Evolutionary conservation across 768 basidiomycete genomes (phyloP), one percentile per base, ranked within the genome.

Genomic region (Trametes punicea): DNA sequence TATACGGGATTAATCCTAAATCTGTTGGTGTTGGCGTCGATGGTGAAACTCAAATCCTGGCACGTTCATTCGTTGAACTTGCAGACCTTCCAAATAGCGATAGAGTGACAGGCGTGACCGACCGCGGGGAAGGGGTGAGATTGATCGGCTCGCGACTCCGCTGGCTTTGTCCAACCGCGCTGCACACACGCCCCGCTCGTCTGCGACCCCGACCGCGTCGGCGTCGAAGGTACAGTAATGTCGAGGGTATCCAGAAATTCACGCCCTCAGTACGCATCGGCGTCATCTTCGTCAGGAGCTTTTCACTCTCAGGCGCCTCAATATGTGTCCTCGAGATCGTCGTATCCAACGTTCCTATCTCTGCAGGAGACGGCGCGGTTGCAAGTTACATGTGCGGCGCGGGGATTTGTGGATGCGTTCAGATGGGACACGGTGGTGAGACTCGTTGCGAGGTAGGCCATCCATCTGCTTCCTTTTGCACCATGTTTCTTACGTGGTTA

Each of bases 281-380:
- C 47, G 1, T n/a, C n/a, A n/a, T 11, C 58, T 0, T 38, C 53
- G 20, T 49, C 58, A n/a, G 53, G 36, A 6, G 9, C 23, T 2
- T 48, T 40, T 15, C 55, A 55, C 49, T 31, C 44, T 2, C 53
- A 45, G 34, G 30, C 58, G 4, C 47, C 58, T 4, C 48, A 51
- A 21, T 60, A 60, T 39, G 25, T 27, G 45, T 48, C 60, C 10
- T 73, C 85, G 18, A 75, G 86, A 33, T 67, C 78, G 3, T 69
- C 77, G 2, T 92, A 91, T 69, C 89, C 90, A 0, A 67, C 75
- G 11, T 92, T 91, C 69, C 76, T 91, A 6, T 78, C 88, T 1
- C 59, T 87, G 3, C 75, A 75, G 13, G 80, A 87, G 23, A 84
- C 88, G 0, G 65, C 81, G 16, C 67, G 72, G 64, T 72, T 90